phyloP scores from a whole-genome alignment of 2,329 filamentous ascomycete species.

The Xylaria sp. region DNA sequence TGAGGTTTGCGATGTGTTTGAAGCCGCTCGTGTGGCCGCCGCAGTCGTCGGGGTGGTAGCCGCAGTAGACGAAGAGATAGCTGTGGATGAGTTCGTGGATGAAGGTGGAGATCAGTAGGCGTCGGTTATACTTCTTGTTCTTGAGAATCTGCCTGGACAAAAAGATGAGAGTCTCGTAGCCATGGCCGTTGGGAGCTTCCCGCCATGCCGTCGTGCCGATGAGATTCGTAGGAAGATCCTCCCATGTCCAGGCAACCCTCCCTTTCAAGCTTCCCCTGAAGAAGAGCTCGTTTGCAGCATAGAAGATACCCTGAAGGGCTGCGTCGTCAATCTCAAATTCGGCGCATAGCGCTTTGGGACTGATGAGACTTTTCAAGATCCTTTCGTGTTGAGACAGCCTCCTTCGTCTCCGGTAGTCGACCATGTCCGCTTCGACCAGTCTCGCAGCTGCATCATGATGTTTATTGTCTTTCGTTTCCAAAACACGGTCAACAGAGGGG shows the following conservation, averaged over 20 bases:
- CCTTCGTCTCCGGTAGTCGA: slow-evolving; percentile 39
- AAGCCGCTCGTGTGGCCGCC: slow-evolving; percentile 60
- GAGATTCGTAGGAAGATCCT: slow-evolving; percentile 50
- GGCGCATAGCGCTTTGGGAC: slow-evolving; percentile 40
- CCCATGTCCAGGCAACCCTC: slow-evolving; percentile 61
- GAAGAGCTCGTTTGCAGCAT: slow-evolving; percentile 57
- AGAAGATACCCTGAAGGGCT: slow-evolving; percentile 54
- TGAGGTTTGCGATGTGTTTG: slow-evolving; percentile 51
- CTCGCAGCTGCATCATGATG: slow-evolving; percentile 45
- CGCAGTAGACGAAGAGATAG: slow-evolving; percentile 59
- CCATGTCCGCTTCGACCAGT: slow-evolving; percentile 45
- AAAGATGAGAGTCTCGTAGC: slow-evolving; percentile 59
- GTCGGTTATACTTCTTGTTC: slow-evolving; percentile 51
- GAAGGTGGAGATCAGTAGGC: slow-evolving; percentile 59
- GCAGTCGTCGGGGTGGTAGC: slow-evolving; percentile 48
- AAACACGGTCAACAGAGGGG: slow-evolving; percentile 28
- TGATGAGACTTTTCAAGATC: slow-evolving; percentile 54
- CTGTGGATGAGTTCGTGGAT: slow-evolving; percentile 63
- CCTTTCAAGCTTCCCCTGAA: slow-evolving; percentile 51
- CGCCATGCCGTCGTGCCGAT: slow-evolving; percentile 60
- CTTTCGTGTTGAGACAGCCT: slow-evolving; percentile 50
- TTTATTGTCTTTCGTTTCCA: slow-evolving; percentile 39
- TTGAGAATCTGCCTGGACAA: slow-evolving; percentile 55
- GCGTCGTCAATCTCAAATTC: slow-evolving; percentile 53
- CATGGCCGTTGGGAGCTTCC: slow-evolving; percentile 39